Base-by-base conservation (phyloP, 345 rosid species). In the Firmiana major region DNA sequence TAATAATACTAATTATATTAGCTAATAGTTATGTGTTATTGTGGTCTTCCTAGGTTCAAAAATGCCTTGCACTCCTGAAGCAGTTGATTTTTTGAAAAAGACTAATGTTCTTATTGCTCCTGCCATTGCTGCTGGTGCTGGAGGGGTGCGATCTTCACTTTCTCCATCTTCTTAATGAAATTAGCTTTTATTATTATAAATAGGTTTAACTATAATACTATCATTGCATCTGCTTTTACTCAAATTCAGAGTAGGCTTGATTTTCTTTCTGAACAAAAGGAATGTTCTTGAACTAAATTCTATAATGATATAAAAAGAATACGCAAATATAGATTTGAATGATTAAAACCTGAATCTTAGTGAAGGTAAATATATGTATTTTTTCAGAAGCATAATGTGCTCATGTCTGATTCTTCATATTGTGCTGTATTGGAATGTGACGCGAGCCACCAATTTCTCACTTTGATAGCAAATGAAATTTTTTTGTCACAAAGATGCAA, bases 61-160 rank as follows among this genome's bases (percentile, higher is more conserved):
- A 82, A 96, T 96, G 99, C 94, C 99, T 4, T 96, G 98, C 81
- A 92, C 97, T 67, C 87, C 97, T 78, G 99, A 93, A 88, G 99
- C 98, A 28, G 87, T 88, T 75, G 98, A 93, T 76, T 87, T 90
- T 77, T 85, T 96, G 85, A 91, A 90, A 81, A 93, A 93, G 81
- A 93, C 97, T 48, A 93, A 87, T 84, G 91, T 96, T 75, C 93
- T 96, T 66, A 85, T 91, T 54, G 99, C 97, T 80, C 99, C 99
- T 85, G 94, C 98, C 60, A 83, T 93, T 85, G 99, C 99, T 54
- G 98, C 99, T 78, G 98, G 98, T 83, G 95, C 98, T 73, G 99
- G 99, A 84, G 98, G 97, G 88, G 99, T 96, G 74, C 49, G 88
- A 77, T 78, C 71, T 69, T 87, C 66, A 45, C 48, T 15, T 80